Conservation (phyloP, 176 grass and related monocot genomes). For the Thinopyrum elongatum region DNA sequence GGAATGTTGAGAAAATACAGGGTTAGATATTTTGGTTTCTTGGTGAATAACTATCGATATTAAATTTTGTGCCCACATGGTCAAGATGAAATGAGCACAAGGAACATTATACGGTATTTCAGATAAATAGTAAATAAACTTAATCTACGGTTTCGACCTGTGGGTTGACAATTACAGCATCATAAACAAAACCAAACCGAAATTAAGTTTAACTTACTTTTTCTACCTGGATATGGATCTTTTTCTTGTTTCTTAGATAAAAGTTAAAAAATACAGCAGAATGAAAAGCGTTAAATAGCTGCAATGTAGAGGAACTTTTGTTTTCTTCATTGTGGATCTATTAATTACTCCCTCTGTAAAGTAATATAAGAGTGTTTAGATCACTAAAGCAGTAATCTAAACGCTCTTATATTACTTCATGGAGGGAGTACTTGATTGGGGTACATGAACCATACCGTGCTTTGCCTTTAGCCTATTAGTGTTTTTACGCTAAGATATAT, state of each 20-base stretch:
- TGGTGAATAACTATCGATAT: background rate
- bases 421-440: background rate
- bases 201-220: background rate
- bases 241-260: background rate
- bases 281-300: background rate
- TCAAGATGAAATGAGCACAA: background rate
- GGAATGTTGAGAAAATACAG: background rate
- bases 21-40: conserved; percentile 10
- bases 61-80: background rate
- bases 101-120: background rate
- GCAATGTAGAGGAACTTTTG: background rate
- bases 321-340: background rate
- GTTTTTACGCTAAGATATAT: background rate
- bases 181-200: background rate
- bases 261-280: background rate
- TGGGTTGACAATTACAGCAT: background rate
- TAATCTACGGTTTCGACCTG: background rate
- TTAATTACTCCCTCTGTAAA: background rate
- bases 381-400: too few relatives aligned
- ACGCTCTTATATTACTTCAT: too few relatives aligned
- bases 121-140: background rate
- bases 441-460: background rate
- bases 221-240: background rate
- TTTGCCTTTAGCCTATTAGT: background rate
- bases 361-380: too few relatives aligned